These are phyloP conservation scores for Leishmania tarentolae DNA, from an alignment of 208 protist species.

Conservation along the genomic window DNA sequence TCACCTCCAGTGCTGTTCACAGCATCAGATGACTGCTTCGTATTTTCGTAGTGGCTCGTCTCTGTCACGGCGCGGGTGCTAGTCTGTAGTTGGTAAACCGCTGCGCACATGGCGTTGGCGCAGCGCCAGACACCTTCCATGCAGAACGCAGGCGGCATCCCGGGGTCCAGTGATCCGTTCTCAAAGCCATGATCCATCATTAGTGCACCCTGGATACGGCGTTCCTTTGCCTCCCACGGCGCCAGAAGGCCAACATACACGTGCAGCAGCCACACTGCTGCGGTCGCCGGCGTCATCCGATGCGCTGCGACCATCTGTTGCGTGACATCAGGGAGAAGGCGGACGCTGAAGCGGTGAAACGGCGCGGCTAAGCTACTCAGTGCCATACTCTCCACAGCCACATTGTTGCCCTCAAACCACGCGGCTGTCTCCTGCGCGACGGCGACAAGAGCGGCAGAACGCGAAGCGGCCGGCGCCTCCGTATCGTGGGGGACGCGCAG, in stretches of 20 bases:
- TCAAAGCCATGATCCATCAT: not conserved
- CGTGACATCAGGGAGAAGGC: constrained; percentile 20
- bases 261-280: constrained; percentile 25
- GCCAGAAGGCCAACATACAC: constrained; percentile 19
- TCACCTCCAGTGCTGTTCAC: not conserved
- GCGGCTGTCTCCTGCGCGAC: not conserved
- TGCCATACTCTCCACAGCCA: not conserved
- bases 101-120: constrained; percentile 8
- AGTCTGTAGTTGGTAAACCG: constrained; percentile 24
- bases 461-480: not conserved
- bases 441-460: constrained; percentile 5
- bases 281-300: constrained; percentile 20
- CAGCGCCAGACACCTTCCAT: constrained; percentile 7
- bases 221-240: constrained; percentile 1
- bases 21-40: not conserved
- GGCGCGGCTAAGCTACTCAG: not conserved
- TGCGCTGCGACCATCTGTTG: constrained; percentile 19
- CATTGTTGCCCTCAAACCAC: constrained; percentile 10
- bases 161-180: not conserved
- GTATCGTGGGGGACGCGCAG: not conserved
- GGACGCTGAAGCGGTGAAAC: constrained; percentile 4
- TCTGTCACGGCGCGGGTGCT: not conserved
- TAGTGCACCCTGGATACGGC: not conserved
- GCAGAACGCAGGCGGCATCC: constrained; percentile 1
- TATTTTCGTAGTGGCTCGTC: not conserved